These are phyloP conservation scores for Leptographium wingfieldii DNA, from an alignment of 2,329 filamentous ascomycete species.

Conservation along the genomic window DNA sequence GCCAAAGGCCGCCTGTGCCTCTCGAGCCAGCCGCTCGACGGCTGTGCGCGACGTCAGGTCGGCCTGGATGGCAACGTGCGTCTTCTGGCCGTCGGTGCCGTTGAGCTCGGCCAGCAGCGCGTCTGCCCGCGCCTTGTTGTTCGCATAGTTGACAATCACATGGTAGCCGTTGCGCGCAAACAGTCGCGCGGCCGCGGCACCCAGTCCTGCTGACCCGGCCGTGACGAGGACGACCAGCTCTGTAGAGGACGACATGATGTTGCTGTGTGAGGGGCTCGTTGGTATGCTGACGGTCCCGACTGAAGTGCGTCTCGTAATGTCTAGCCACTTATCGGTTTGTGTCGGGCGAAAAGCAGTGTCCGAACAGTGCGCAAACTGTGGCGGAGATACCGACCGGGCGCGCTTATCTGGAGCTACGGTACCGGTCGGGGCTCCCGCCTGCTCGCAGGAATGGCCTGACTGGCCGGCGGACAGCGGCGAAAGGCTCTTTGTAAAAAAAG, in stretches of 20 bases:
- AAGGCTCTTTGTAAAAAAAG: not conserved
- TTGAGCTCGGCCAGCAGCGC: slow-evolving; percentile 41
- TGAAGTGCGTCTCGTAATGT: not conserved
- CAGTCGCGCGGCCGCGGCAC: slow-evolving; percentile 51
- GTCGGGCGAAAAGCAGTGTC: not conserved
- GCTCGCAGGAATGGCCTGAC: not conserved
- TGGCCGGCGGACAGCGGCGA: not conserved
- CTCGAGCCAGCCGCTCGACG: slow-evolving; percentile 44
- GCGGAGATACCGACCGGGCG: not conserved
- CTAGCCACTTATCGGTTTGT: not conserved
- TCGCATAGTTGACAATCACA: slow-evolving; percentile 62
- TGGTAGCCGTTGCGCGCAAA: slow-evolving; percentile 58
- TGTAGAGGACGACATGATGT: slow-evolving; percentile 5
- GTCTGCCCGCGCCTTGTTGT: slow-evolving; percentile 45
- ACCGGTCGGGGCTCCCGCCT: not conserved
- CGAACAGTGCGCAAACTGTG: not conserved
- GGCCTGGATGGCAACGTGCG: slow-evolving; percentile 47
- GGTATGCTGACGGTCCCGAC: no score
- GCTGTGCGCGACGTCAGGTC: slow-evolving; percentile 51
- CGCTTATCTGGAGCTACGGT: not conserved
- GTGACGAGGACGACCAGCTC: slow-evolving; percentile 30
- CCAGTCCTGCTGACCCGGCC: slow-evolving; percentile 52
- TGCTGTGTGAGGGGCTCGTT: not conserved
- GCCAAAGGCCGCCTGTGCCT: slow-evolving; percentile 47
- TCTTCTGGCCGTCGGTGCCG: slow-evolving; percentile 15